Evolutionary conservation across 805 yeast species (phyloP), one percentile per base, ranked within the genome.

Genomic region (Myxozyma monticola): DNA sequence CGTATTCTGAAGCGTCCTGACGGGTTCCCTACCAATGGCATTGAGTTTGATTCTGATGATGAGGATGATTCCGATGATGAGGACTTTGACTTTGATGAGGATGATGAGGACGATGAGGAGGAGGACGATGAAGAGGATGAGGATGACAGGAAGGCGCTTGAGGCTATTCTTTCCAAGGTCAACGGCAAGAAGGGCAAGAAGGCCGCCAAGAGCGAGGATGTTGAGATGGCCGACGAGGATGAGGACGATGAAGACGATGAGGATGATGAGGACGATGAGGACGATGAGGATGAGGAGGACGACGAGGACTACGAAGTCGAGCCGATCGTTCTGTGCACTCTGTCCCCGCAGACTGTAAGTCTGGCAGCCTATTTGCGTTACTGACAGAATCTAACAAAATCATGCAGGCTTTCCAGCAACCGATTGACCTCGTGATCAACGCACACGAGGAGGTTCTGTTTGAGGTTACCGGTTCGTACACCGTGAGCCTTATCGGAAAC

Each of bases 401-500:
- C 71, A 39, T 31, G 14, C 24, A 45, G 48, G 47, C 42, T 36
- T 67, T 60, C 71, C 99, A 93, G 77, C 98, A 91, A 77, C 76
- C 95, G 49, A 69, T 93, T 49, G 97, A 93, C 67, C 73, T 93
- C 60, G 87, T 95, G 65, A 85, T 93, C 65, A 79, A 84, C 48
- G 96, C 98, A 65, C 91, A 83, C 65, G 99, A 93, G 75, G 96
- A 90, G 67, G 88, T 93, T 56, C 83, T 77, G 76, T 93, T 93
- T 66, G 95, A 88, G 66, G 97, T 87, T 50, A 85, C 96, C 56
- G 99, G 99, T 67, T 88, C 97, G 24, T 91, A 89, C 76, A 85
- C 95, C 60, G 77, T 93, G 60, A 95, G 91, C 70, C 75, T 93
- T 63, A 77, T 87, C 61, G 99, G 99, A 76, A 91, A 93, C 83